Conservation (phyloP, 805 yeast species). For the Wickerhamomyces hampshirensis region DNA sequence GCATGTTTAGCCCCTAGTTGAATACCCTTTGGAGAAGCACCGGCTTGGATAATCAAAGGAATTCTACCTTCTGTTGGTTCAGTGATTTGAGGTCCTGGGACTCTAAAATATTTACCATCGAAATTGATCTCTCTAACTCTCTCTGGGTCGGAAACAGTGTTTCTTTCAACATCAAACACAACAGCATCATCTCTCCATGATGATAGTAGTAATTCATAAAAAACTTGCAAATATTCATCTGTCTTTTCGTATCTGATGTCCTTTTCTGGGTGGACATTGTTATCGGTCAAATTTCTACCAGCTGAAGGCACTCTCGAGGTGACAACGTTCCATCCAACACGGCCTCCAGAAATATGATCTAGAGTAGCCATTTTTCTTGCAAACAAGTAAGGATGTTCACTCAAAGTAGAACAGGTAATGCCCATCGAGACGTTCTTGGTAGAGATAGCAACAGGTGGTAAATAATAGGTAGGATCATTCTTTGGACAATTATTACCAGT, state of each 20-base stretch:
- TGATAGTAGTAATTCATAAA: constrained; percentile 34
- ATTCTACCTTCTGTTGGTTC: constrained; percentile 41
- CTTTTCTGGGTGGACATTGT: constrained; percentile 34
- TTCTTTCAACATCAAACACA: constrained; percentile 22
- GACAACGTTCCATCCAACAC: constrained; percentile 46
- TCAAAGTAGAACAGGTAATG: constrained; percentile 39
- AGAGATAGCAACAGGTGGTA: constrained; percentile 38
- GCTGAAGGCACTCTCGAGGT: constrained; percentile 40
- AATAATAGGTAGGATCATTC: constrained; percentile 35
- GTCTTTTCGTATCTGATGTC: constrained; percentile 38
- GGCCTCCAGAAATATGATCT: constrained; percentile 40
- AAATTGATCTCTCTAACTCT: constrained; percentile 37
- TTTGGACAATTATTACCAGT: constrained; percentile 32
- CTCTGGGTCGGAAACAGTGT: constrained; percentile 34
- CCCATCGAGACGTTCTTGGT: constrained; percentile 38
- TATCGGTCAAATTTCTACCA: constrained; percentile 36
- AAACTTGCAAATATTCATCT: constrained; percentile 39
- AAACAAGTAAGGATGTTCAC: constrained; percentile 41
- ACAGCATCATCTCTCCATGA: constrained; percentile 42
- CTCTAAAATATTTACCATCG: constrained; percentile 34
- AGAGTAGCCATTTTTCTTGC: constrained; percentile 41
- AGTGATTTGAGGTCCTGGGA: constrained; percentile 37
- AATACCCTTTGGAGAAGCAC: constrained; percentile 38
- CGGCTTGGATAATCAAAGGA: constrained; percentile 43
- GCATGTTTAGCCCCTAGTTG: constrained; percentile 42